A percentile compares a stretch with the other conserved stretches of the same genome.
Evolutionary conservation across 257 asterid species (phyloP).

Genomic region (Scutellaria galericulata): DNA sequence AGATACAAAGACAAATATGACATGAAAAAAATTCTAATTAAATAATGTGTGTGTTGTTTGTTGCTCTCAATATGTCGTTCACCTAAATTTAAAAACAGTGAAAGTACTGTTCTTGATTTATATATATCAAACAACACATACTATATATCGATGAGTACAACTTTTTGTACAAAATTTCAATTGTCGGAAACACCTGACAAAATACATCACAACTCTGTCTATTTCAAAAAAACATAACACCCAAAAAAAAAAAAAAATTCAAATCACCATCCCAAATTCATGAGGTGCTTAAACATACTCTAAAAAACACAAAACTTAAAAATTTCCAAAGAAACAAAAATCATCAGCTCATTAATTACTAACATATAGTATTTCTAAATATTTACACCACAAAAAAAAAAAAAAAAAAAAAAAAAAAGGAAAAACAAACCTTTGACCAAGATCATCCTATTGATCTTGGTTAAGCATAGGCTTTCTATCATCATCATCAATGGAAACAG

Average conservation of each 20-base stretch:
- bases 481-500: conserved; percentile 46
- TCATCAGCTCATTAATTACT: not conserved
- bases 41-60: no score
- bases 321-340: not conserved
- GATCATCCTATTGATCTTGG: not conserved
- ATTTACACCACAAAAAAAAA: conserved; percentile 27
- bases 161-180: conserved; percentile 14
- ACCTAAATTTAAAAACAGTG: not conserved
- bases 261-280: conserved; percentile 30
- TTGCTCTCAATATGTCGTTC: not conserved
- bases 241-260: not conserved
- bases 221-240: not conserved
- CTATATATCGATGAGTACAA: conserved; percentile 1
- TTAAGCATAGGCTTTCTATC: conserved; percentile 42
- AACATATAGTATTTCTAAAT: not conserved
- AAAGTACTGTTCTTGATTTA: not conserved
- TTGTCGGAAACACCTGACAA: conserved; percentile 31
- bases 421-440: not conserved
- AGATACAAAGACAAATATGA: no score
- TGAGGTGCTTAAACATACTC: conserved; percentile 23
- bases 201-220: conserved; percentile 23
- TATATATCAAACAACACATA: not conserved
- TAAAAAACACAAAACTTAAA: not conserved
- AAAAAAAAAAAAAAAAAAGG: not conserved
- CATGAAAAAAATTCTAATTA: no score